Conservation (phyloP, 495 filamentous ascomycete species). For the Talaromyces thailandensis region DNA sequence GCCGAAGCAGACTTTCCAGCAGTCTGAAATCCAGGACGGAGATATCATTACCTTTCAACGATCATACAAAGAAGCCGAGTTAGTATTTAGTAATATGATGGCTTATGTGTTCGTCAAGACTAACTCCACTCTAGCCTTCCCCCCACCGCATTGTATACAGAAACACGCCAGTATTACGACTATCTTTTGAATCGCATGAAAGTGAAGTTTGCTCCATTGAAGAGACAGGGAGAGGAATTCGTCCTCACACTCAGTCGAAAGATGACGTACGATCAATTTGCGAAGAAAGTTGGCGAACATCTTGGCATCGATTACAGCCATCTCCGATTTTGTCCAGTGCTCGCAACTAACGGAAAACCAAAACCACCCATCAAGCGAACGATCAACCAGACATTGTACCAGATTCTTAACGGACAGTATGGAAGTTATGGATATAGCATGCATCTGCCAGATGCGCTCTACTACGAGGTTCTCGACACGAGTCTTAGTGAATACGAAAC, state of each 20-base stretch:
- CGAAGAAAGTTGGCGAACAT: constrained; percentile 76
- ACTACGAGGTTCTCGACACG: constrained; percentile 88
- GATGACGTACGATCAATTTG: constrained; percentile 82
- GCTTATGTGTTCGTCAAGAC: neutral
- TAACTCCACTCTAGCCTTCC: constrained; percentile 17
- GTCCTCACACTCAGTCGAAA: constrained; percentile 70
- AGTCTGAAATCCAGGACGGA: constrained; percentile 92
- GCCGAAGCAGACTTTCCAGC: constrained; percentile 74
- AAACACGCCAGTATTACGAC: constrained; percentile 83
- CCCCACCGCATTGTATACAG: constrained; percentile 39
- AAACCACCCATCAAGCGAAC: constrained; percentile 68
- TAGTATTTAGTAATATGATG: constrained; percentile 12
- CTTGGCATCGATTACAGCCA: constrained; percentile 75
- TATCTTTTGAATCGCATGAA: constrained; percentile 76
- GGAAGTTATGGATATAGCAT: constrained; percentile 52
- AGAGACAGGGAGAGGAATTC: constrained; percentile 48
- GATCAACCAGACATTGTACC: constrained; percentile 52
- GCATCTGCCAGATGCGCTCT: constrained; percentile 67
- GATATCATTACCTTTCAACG: constrained; percentile 95
- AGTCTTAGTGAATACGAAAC: constrained; percentile 87
- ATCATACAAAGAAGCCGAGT: constrained; percentile 52
- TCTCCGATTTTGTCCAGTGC: constrained; percentile 80
- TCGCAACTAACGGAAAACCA: constrained; percentile 60
- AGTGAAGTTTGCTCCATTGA: constrained; percentile 43
- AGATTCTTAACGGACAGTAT: constrained; percentile 63